phyloP scores from a whole-genome alignment of 1,284 basidiomycete genomes.

The Ustilago vetiveriae region DNA sequence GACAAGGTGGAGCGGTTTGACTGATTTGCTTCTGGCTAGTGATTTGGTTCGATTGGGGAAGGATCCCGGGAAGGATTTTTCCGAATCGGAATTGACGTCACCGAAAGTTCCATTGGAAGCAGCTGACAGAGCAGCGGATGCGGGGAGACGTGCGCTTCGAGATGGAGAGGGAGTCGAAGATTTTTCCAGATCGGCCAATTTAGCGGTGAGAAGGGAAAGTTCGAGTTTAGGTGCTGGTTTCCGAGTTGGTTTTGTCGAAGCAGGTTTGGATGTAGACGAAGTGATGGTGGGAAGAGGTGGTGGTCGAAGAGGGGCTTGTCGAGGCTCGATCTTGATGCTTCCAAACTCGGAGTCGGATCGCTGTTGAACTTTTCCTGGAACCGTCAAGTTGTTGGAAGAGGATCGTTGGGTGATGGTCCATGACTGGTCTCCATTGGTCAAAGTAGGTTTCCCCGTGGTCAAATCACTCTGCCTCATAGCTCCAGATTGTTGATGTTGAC shows the following conservation, averaged over 20 bases:
- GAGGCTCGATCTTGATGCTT: background rate
- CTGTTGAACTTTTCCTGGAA: background rate
- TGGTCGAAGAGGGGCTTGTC: background rate
- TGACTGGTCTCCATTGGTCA: slow-evolving; percentile 7
- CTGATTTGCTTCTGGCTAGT: slow-evolving; percentile 1
- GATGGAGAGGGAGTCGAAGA: too few species aligned
- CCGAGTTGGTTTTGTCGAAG: background rate
- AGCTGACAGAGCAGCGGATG: slow-evolving; percentile 5
- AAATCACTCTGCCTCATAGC: slow-evolving; percentile 29
- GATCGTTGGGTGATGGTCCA: slow-evolving; percentile 32
- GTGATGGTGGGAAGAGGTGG: background rate
- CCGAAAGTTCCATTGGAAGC: slow-evolving; percentile 18
- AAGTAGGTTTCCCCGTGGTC: background rate
- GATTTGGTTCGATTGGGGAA: slow-evolving; percentile 18
- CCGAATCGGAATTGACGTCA: background rate
- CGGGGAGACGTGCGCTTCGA: slow-evolving; percentile 4
- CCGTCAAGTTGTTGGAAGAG: background rate
- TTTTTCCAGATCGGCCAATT: slow-evolving; percentile 27
- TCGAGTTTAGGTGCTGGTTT: slow-evolving; percentile 33
- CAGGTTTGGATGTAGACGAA: background rate
- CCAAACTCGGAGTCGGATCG: background rate
- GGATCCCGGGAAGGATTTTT: slow-evolving; percentile 17
- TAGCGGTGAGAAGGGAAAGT: slow-evolving; percentile 20
- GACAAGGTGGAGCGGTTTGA: slow-evolving; percentile 20
- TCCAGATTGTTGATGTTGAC: slow-evolving; percentile 5